These are phyloP conservation scores for Globisporangium splendens DNA, from an alignment of 352 stramenopile species.

Conservation along the genomic window DNA sequence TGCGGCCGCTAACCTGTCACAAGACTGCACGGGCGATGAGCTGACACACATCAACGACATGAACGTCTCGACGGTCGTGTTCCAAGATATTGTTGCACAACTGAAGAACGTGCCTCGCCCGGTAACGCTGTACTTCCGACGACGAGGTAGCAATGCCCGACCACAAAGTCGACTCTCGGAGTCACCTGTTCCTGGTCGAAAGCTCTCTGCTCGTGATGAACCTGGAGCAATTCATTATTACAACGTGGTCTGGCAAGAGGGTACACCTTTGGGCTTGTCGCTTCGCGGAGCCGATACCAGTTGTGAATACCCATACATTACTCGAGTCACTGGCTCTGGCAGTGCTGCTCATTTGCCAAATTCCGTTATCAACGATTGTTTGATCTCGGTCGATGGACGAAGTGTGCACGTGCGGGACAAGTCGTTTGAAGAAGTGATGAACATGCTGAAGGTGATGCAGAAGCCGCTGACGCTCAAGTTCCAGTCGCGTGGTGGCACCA, in stretches of 20 bases:
- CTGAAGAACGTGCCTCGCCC: conserved; percentile 76
- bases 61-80: conserved; percentile 66
- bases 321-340: conserved; percentile 76
- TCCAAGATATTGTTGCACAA: conserved; percentile 75
- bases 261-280: conserved; percentile 68
- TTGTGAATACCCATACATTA: conserved; percentile 86
- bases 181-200: conserved; percentile 31
- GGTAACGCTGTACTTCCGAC: conserved; percentile 76
- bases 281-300: conserved; percentile 63
- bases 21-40: conserved; percentile 79
- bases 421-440: conserved; percentile 87
- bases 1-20: conserved; percentile 66
- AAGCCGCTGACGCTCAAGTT: conserved; percentile 86
- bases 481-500: conserved; percentile 33
- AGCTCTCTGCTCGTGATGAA: conserved; percentile 23
- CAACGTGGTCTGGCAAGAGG: conserved; percentile 82
- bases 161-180: conserved; percentile 33
- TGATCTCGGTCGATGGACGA: conserved; percentile 78
- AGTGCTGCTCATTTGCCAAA: conserved; percentile 76
- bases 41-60: conserved; percentile 87
- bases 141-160: conserved; percentile 16
- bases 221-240: conserved; percentile 57
- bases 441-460: conserved; percentile 83
- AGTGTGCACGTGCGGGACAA: conserved; percentile 79
- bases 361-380: conserved; percentile 67